A percentile compares a stretch with the other conserved stretches of the same genome.
Evolutionary conservation across 2,329 filamentous ascomycete species (phyloP).

Genomic region (Neobulgaria alba): DNA sequence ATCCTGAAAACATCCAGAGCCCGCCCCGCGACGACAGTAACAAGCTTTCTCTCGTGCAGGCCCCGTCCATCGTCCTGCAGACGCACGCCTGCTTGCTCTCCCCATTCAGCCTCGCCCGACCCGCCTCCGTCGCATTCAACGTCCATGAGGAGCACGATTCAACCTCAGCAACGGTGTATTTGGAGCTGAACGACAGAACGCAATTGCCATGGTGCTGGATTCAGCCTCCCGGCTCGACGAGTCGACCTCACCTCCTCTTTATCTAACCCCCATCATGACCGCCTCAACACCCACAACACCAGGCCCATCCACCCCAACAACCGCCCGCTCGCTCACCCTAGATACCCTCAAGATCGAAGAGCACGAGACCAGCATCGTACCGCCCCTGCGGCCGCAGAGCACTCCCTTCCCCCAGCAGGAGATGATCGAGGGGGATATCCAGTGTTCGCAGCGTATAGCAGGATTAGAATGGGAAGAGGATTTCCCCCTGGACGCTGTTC

Average conservation of each 20-base stretch:
- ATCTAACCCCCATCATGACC: neutral
- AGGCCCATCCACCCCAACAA: slow-evolving; percentile 28
- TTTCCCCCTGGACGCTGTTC: slow-evolving; percentile 1
- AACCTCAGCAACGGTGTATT: neutral
- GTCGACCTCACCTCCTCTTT: neutral
- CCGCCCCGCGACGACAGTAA: too few relatives aligned
- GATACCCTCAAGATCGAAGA: slow-evolving; percentile 20
- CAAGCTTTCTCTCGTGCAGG: too few relatives aligned
- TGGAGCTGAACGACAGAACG: neutral
- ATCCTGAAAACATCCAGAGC: too few relatives aligned
- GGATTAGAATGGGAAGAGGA: slow-evolving; percentile 11
- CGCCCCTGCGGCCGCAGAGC: slow-evolving; percentile 25
- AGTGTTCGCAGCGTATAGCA: slow-evolving; percentile 13
- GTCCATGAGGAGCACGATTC: neutral
- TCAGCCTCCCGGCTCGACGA: neutral
- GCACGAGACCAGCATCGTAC: slow-evolving; percentile 20
- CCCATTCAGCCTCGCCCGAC: neutral
- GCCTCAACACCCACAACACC: slow-evolving; percentile 25
- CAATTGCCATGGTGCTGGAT: neutral
- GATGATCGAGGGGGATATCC: slow-evolving; percentile 21
- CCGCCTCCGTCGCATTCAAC: neutral
- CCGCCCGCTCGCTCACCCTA: slow-evolving; percentile 16
- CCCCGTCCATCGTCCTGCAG: too few relatives aligned
- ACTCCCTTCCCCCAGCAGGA: slow-evolving; percentile 29
- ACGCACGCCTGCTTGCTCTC: too few relatives aligned